These are phyloP conservation scores for Fraxinus ornus DNA, from an alignment of 305 asterid species.

Conservation along the genomic window DNA sequence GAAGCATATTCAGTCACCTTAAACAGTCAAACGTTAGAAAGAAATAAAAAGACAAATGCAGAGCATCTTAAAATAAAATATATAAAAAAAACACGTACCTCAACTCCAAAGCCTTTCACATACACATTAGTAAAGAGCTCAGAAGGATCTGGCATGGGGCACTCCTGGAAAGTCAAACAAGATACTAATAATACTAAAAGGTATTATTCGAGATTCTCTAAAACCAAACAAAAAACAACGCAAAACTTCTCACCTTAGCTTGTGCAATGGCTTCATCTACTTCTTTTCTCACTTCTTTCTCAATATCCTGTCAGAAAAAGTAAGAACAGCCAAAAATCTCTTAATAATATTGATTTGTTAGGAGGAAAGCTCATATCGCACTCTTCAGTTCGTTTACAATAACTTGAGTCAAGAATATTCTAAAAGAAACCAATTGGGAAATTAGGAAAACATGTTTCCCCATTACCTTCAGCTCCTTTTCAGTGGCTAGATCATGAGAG, in stretches of 20 bases:
- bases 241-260: slow-evolving; percentile 67
- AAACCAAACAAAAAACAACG: slow-evolving; percentile 10
- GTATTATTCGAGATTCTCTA: slow-evolving; percentile 4
- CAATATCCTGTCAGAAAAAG: slow-evolving; percentile 61
- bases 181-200: slow-evolving; percentile 7
- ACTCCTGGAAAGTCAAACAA: slow-evolving; percentile 58
- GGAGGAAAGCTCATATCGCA: slow-evolving; percentile 1
- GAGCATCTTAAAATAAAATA: neutral
- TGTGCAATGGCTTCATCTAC: slow-evolving; percentile 91
- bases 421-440: neutral
- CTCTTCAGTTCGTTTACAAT: no score
- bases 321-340: slow-evolving; percentile 14
- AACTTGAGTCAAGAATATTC: neutral
- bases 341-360: slow-evolving; percentile 2
- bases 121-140: slow-evolving; percentile 85
- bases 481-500: slow-evolving; percentile 74
- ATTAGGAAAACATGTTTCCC: slow-evolving; percentile 8
- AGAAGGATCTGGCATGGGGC: slow-evolving; percentile 88
- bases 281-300: slow-evolving; percentile 74
- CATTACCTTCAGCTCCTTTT: slow-evolving; percentile 82
- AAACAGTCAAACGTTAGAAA: neutral
- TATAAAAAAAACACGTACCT: slow-evolving; percentile 51
- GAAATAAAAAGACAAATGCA: neutral
- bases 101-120: slow-evolving; percentile 77
- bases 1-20: neutral